phyloP scores from a whole-genome alignment of 352 stramenopile species.

The Globisporangium cederbergense region DNA sequence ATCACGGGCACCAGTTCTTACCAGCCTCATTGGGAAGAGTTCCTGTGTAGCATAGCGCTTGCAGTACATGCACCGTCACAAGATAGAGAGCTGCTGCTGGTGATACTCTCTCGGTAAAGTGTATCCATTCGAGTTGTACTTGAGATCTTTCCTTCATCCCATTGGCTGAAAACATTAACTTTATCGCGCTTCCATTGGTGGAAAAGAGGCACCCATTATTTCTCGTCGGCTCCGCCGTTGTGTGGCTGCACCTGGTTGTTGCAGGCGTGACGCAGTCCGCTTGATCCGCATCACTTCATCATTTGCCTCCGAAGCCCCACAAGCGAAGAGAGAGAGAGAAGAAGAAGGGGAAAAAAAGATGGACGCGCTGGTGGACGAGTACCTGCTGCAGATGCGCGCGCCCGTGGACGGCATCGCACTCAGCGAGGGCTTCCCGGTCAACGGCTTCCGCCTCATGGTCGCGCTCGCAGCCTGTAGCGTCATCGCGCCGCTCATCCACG shows the following conservation, averaged over 20 bases:
- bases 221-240: not conserved
- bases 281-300: conserved; percentile 24
- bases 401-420: conserved; percentile 63
- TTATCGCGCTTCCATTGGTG: conserved; percentile 32
- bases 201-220: not conserved
- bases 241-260: conserved; percentile 8
- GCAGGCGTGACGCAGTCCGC: conserved; percentile 13
- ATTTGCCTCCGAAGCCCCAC: not conserved
- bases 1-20: too few relatives aligned
- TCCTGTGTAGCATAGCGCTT: not conserved
- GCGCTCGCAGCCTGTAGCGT: conserved; percentile 61
- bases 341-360: conserved; percentile 1
- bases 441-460: conserved; percentile 76
- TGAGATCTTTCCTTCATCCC: too few relatives aligned
- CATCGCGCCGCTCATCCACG: conserved; percentile 63
- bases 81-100: not conserved
- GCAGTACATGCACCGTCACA: not conserved
- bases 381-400: conserved; percentile 34
- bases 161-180: conserved; percentile 20
- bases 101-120: not conserved
- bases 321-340: conserved; percentile 5
- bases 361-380: conserved; percentile 31
- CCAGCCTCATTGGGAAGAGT: too few relatives aligned
- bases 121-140: not conserved
- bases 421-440: conserved; percentile 71